Evolutionary conservation across 2,329 filamentous ascomycete genomes (phyloP).

Genomic region (Ilyonectria destructans): DNA sequence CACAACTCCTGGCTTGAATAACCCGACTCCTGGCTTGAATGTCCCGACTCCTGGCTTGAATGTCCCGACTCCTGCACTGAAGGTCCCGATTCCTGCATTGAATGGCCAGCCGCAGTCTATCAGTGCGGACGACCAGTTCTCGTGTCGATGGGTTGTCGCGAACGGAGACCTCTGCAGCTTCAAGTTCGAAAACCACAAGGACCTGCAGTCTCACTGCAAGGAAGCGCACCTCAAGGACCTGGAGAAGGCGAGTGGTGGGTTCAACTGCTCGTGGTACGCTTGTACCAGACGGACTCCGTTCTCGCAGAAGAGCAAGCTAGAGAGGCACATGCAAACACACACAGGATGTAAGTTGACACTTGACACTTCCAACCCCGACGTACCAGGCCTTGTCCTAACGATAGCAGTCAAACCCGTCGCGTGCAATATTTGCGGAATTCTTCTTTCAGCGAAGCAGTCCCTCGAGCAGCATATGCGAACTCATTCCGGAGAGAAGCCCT

Average conservation of each 20-base stretch:
- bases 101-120: neutral
- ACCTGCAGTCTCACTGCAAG: slow-evolving; percentile 71
- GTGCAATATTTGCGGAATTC: slow-evolving; percentile 70
- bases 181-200: slow-evolving; percentile 61
- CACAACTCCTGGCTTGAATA: neutral
- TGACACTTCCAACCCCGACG: slow-evolving; percentile 10
- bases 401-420: slow-evolving; percentile 71
- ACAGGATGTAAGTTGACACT: slow-evolving; percentile 70
- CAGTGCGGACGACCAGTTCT: slow-evolving; percentile 46
- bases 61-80: no score
- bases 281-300: slow-evolving; percentile 71
- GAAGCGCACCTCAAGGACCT: slow-evolving; percentile 64
- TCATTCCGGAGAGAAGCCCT: slow-evolving; percentile 78
- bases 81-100: no score
- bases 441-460: slow-evolving; percentile 78
- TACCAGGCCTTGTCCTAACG: slow-evolving; percentile 34
- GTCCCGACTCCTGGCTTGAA: no score
- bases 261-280: slow-evolving; percentile 70
- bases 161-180: slow-evolving; percentile 51
- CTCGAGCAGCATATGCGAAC: slow-evolving; percentile 78
- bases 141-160: slow-evolving; percentile 54
- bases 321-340: slow-evolving; percentile 77
- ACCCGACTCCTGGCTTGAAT: neutral
- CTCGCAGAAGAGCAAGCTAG: slow-evolving; percentile 74
- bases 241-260: slow-evolving; percentile 63